Percentiles rank a stretch among this genome's conserved stretches.
Evolutionary conservation across 352 stramenopile genomes (phyloP).

Genomic region (Phytopythium kandeliae): DNA sequence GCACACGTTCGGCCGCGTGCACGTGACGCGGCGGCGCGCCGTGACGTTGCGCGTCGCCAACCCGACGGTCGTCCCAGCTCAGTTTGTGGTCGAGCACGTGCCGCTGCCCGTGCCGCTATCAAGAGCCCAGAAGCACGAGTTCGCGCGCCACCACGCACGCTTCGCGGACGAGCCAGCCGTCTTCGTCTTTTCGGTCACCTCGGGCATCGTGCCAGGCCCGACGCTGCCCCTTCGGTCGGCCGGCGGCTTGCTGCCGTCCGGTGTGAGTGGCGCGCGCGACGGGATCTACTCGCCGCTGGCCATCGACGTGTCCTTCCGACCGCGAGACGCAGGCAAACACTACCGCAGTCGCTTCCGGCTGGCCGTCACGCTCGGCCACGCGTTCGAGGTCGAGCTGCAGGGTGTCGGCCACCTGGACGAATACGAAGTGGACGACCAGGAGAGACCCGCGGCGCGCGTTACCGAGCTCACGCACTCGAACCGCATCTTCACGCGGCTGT

Average conservation of each 20-base stretch:
- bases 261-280: slow-evolving; percentile 1
- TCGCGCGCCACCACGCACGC: slow-evolving; percentile 38
- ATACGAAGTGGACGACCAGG: slow-evolving; percentile 34
- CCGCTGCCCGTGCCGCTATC: slow-evolving; percentile 44
- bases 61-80: slow-evolving; percentile 47
- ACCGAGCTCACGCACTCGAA: slow-evolving; percentile 39
- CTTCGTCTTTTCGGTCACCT: slow-evolving; percentile 43
- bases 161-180: slow-evolving; percentile 53
- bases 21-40: slow-evolving; percentile 32
- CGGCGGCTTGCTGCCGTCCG: slow-evolving; percentile 31
- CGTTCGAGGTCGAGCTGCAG: slow-evolving; percentile 70
- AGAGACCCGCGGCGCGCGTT: slow-evolving; percentile 34
- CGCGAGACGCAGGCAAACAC: slow-evolving; percentile 18
- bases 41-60: slow-evolving; percentile 56
- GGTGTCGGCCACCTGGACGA: slow-evolving; percentile 62
- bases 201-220: slow-evolving; percentile 40
- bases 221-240: slow-evolving; percentile 51
- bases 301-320: slow-evolving; percentile 47
- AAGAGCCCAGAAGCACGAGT: slow-evolving; percentile 51
- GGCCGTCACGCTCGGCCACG: slow-evolving; percentile 43
- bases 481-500: slow-evolving; percentile 36
- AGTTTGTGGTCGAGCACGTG: slow-evolving; percentile 53
- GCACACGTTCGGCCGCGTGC: slow-evolving; percentile 61
- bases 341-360: slow-evolving; percentile 74
- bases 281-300: slow-evolving; percentile 34